phyloP scores from a whole-genome alignment of 192 early-diverging fungal species.

The Glomus cerebriforme region DNA sequence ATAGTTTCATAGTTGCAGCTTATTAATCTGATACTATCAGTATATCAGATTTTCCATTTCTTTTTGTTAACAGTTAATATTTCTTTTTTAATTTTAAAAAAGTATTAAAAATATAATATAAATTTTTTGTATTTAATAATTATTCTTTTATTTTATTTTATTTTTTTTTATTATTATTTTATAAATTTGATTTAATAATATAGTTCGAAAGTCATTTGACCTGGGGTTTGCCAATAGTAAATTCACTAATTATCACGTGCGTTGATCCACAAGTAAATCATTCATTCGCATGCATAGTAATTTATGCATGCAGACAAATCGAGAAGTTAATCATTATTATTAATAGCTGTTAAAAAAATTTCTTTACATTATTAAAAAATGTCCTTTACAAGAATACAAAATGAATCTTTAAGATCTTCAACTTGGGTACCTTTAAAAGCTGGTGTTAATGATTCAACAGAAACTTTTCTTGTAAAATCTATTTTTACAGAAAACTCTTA shows the following conservation, averaged over 20 bases:
- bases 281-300: neutral
- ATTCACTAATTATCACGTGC: neutral
- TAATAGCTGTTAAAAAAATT: too few relatives aligned
- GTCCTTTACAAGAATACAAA: neutral
- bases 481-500: conserved; percentile 2
- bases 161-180: too few relatives aligned
- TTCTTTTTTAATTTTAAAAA: too few relatives aligned
- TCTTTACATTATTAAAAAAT: too few relatives aligned
- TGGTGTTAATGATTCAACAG: neutral
- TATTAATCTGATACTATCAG: too few relatives aligned
- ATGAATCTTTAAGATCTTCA: neutral
- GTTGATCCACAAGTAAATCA: neutral
- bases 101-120: too few relatives aligned
- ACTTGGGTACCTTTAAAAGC: neutral
- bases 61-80: too few relatives aligned
- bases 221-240: neutral
- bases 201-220: too few relatives aligned
- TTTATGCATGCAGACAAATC: neutral
- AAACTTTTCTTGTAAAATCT: conserved; percentile 25
- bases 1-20: neutral
- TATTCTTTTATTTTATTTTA: too few relatives aligned
- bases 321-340: neutral
- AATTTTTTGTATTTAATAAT: too few relatives aligned
- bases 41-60: too few relatives aligned
- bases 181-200: too few relatives aligned